Percentiles rank a stretch among this genome's conserved stretches.
Evolutionary conservation across 805 yeast species (phyloP).

Genomic region (Teunomyces funiuensis): DNA sequence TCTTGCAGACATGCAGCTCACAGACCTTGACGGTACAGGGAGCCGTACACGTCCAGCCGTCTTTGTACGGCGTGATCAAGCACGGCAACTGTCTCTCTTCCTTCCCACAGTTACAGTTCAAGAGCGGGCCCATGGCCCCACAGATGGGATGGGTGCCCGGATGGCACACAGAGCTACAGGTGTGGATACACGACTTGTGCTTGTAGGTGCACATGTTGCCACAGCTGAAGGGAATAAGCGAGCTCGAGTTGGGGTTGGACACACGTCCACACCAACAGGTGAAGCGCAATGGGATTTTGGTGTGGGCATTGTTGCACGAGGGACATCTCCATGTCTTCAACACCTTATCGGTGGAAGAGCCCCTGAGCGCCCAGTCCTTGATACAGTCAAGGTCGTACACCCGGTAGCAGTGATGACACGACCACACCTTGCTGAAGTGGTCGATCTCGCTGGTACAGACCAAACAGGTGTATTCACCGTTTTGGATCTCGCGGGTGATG

Average conservation of each 20-base stretch:
- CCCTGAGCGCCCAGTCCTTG: constrained; percentile 79
- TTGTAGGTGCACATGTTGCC: constrained; percentile 75
- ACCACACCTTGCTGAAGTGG: constrained; percentile 66
- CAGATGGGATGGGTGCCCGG: constrained; percentile 88
- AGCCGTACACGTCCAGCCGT: constrained; percentile 67
- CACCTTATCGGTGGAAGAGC: constrained; percentile 58
- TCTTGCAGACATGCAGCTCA: constrained; percentile 63
- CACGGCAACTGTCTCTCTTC: constrained; percentile 68
- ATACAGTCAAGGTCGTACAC: constrained; percentile 87
- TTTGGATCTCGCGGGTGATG: constrained; percentile 58
- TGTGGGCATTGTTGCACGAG: constrained; percentile 59
- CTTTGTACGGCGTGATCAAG: constrained; percentile 62
- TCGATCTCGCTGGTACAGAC: constrained; percentile 86
- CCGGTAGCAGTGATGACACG: constrained; percentile 73
- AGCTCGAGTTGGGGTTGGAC: constrained; percentile 58
- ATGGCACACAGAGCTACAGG: constrained; percentile 75
- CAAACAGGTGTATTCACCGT: constrained; percentile 77
- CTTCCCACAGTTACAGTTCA: constrained; percentile 75
- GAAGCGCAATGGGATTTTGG: constrained; percentile 53
- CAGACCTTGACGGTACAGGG: constrained; percentile 64
- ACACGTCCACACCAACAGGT: constrained; percentile 90
- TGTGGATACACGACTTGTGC: constrained; percentile 63
- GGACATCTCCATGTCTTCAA: constrained; percentile 83
- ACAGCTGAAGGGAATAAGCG: constrained; percentile 77
- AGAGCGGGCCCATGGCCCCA: constrained; percentile 71